phyloP scores from a whole-genome alignment of 2,329 filamentous ascomycete species.

The Neofusicoccum parvum region DNA sequence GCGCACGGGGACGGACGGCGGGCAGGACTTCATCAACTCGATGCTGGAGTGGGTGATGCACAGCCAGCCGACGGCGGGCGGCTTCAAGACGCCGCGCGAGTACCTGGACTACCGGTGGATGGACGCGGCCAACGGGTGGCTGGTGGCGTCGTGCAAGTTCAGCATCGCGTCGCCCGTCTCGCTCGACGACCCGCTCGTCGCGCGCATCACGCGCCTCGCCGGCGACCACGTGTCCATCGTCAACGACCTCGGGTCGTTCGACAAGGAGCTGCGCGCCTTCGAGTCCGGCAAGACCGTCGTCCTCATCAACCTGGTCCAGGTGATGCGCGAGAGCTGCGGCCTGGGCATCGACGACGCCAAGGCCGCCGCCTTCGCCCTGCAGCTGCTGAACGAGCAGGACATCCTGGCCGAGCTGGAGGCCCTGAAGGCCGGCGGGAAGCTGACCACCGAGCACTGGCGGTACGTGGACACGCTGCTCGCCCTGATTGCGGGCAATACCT shows the following conservation, averaged over 20 bases:
- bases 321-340: background rate
- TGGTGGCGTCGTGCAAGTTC: background rate
- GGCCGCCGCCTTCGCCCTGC: background rate
- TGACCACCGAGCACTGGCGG: background rate
- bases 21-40: background rate
- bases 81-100: background rate
- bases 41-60: background rate
- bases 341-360: background rate
- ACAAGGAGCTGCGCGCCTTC: background rate
- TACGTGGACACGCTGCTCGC: background rate
- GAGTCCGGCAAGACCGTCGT: background rate
- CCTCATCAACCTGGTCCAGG: background rate
- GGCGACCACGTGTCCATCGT: constrained; percentile 8
- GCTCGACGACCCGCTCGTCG: background rate
- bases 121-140: constrained; percentile 3
- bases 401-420: background rate
- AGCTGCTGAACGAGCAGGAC: background rate
- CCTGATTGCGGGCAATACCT: constrained; percentile 1
- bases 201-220: background rate
- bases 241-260: constrained; percentile 3
- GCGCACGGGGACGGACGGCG: background rate
- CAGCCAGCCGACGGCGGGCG: background rate
- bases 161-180: background rate
- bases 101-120: constrained; percentile 9
- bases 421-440: background rate